phyloP scores from a whole-genome alignment of 2,329 filamentous ascomycete genomes.

The Fusarium sp. region DNA sequence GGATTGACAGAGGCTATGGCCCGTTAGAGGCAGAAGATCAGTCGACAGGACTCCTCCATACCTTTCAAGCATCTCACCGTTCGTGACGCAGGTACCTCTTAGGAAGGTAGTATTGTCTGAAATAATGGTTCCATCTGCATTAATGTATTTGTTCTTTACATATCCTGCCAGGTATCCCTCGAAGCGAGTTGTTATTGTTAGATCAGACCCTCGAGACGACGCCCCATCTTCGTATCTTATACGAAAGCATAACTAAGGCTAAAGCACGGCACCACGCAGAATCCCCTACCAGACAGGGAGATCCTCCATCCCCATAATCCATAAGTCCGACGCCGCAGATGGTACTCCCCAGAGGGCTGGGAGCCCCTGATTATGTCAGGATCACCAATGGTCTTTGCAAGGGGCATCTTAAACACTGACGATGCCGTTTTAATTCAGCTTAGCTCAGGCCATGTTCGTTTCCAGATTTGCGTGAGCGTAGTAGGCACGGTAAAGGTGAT shows the following conservation, averaged over 20 bases:
- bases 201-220: background rate
- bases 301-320: background rate
- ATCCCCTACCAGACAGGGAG: background rate
- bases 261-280: background rate
- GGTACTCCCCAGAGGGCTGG: background rate
- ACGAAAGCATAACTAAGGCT: background rate
- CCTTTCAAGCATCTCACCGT: background rate
- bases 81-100: background rate
- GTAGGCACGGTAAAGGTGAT: background rate
- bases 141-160: background rate
- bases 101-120: background rate
- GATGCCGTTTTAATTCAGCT: background rate
- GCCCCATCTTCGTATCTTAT: background rate
- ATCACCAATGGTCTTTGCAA: background rate
- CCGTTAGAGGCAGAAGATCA: background rate
- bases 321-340: background rate
- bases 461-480: background rate
- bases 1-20: background rate
- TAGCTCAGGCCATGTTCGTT: background rate
- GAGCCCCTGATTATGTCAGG: background rate
- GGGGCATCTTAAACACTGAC: background rate
- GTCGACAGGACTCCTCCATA: background rate
- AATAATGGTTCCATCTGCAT: background rate
- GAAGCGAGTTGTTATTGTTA: background rate
- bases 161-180: background rate